These are phyloP conservation scores for Angomonas desouzai DNA, from an alignment of 208 protist species.

Conservation along the genomic window DNA sequence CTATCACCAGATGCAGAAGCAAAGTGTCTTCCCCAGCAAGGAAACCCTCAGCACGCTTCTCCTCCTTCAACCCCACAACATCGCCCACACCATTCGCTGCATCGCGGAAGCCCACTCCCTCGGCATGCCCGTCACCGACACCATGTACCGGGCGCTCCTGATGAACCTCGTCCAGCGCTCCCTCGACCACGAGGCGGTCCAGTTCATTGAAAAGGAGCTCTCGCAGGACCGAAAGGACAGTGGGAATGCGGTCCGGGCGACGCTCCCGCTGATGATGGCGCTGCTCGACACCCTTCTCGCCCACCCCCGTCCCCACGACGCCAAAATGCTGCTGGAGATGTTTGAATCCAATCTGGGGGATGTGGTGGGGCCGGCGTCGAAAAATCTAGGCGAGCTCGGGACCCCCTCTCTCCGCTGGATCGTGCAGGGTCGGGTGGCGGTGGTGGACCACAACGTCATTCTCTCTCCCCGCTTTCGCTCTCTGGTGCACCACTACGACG, in stretches of 20 bases:
- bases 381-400: slow-evolving; percentile 56
- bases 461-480: slow-evolving; percentile 78
- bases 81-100: slow-evolving; percentile 64
- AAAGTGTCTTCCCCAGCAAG: slow-evolving; percentile 67
- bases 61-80: slow-evolving; percentile 40
- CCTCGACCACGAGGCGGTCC: slow-evolving; percentile 74
- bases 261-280: slow-evolving; percentile 55
- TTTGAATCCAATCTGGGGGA: slow-evolving; percentile 63
- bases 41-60: slow-evolving; percentile 76
- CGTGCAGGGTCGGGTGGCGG: slow-evolving; percentile 82
- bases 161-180: slow-evolving; percentile 52
- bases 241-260: slow-evolving; percentile 48
- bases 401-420: slow-evolving; percentile 72
- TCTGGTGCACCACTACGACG: slow-evolving; percentile 80
- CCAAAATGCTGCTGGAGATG: slow-evolving; percentile 46
- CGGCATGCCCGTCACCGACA: slow-evolving; percentile 74
- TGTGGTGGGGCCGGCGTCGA: slow-evolving; percentile 49
- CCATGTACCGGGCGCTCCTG: slow-evolving; percentile 74
- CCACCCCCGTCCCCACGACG: slow-evolving; percentile 62
- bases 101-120: slow-evolving; percentile 68
- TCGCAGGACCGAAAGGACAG: slow-evolving; percentile 33
- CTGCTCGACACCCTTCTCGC: slow-evolving; percentile 71
- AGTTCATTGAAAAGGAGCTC: slow-evolving; percentile 69
- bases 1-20: slow-evolving; percentile 69
- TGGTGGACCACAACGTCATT: slow-evolving; percentile 83